Evolutionary conservation across 2,329 filamentous ascomycete genomes (phyloP), one percentile per base, ranked within the genome.

Genomic region (Aspergillus sp.): DNA sequence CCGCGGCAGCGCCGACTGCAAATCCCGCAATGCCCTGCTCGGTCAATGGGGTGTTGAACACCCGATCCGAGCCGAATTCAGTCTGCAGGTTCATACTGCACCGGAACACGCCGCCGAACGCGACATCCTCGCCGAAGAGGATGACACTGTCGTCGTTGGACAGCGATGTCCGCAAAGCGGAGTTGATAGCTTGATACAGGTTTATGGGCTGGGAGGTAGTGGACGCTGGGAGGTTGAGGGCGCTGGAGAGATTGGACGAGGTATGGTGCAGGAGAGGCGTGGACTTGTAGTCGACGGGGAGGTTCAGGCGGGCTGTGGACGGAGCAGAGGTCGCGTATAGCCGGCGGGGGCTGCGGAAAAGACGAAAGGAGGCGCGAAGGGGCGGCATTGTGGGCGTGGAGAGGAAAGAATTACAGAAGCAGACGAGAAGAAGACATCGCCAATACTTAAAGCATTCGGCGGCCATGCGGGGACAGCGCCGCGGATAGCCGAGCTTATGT

Each of bases 21-120:
- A 96, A 96, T 0, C 91, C 91, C 37, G 93, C 74, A 44, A 98
- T 89, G 1, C 89, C 91, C 61, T 96, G 91, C 57, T 98, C 91
- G 20, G 81, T 85, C 45, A 98, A 63, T 0, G 91, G 91, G 12
- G 88, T 96, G 61, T 98, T 96, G 70, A 98, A 98, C 20, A 98
- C 88, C 36, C 91, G 73, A 36, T 91, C 82, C 2, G 76, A 72
- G 6, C 91, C 91, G 57, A 91, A 93, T 35, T 85, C 85, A 41
- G 86, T 82, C 19, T 86, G 78, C 11, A 98, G 71, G 48, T 88
- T 85, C 78, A 91, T 89, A 19, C 85, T 89, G 62, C 86, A 95
- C 35, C 91, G 75, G 54, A 98, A 98, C 11, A 98, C 91, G 33
- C 91, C 91, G 26, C 91, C 91, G 49, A 98, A 98, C 10, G 91